A percentile compares a stretch with the other conserved stretches of the same genome.
Evolutionary conservation across 805 yeast genomes (phyloP).

Genomic region (Lipomyces anomalus): DNA sequence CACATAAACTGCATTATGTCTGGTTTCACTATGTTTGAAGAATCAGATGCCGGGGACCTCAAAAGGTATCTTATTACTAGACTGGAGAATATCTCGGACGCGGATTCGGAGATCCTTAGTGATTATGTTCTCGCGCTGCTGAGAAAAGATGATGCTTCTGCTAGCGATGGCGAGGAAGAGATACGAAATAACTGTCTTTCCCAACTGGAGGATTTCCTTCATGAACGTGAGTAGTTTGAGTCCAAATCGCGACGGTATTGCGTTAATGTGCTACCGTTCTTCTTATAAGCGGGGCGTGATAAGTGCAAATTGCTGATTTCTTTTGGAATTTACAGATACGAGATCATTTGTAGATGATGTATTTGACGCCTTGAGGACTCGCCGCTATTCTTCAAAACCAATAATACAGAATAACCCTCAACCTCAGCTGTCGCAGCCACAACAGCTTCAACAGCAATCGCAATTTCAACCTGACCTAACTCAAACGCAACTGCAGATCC

Average conservation of each 20-base stretch:
- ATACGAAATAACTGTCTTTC: slow-evolving; percentile 31
- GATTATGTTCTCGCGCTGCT: slow-evolving; percentile 44
- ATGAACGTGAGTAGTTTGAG: slow-evolving; percentile 20
- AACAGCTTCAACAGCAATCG: too few species aligned
- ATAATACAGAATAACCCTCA: background rate
- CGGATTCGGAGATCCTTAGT: slow-evolving; percentile 40
- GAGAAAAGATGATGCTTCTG: slow-evolving; percentile 34
- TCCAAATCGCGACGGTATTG: background rate
- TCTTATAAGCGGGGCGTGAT: background rate
- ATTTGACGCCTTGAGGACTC: slow-evolving; percentile 28
- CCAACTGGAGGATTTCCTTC: slow-evolving; percentile 40
- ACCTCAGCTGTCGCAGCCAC: slow-evolving; percentile 1
- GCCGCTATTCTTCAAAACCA: slow-evolving; percentile 1
- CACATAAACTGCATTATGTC: background rate
- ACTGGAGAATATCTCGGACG: slow-evolving; percentile 28
- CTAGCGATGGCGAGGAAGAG: slow-evolving; percentile 34
- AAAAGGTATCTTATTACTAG: background rate
- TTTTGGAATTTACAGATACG: slow-evolving; percentile 5
- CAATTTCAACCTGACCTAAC: too few species aligned
- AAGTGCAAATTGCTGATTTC: background rate
- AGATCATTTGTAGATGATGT: slow-evolving; percentile 33
- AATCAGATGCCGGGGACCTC: background rate
- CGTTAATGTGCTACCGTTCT: slow-evolving; percentile 20
- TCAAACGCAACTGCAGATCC: too few species aligned
- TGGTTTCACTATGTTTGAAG: background rate